Evolutionary conservation across 2,329 filamentous ascomycete species (phyloP).

Genomic region (Fusarium aywerte): DNA sequence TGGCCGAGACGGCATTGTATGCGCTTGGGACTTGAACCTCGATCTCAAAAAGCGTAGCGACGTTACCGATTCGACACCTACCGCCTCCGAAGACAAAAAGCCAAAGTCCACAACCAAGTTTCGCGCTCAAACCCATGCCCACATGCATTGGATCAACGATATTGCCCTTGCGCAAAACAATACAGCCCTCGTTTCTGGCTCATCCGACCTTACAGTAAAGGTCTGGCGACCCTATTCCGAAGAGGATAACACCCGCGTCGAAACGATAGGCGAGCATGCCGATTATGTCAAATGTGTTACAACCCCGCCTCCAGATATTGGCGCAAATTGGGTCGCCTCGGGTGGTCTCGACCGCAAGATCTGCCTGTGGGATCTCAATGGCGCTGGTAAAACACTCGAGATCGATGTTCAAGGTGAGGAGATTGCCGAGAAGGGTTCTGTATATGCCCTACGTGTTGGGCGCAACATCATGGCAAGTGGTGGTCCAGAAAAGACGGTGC

Average conservation of each 20-base stretch:
- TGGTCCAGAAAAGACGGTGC: constrained; percentile 91
- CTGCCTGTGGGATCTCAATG: constrained; percentile 91
- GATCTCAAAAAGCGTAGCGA: constrained; percentile 61
- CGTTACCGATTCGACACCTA: constrained; percentile 45
- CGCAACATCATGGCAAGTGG: constrained; percentile 88
- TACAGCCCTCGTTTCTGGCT: constrained; percentile 84
- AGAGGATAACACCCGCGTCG: constrained; percentile 62
- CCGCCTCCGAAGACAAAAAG: constrained; percentile 46
- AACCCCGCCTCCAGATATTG: constrained; percentile 69
- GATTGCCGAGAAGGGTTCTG: constrained; percentile 87
- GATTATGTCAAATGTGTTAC: constrained; percentile 98
- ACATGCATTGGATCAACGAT: constrained; percentile 97
- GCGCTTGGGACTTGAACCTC: constrained; percentile 90
- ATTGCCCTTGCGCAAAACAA: constrained; percentile 83
- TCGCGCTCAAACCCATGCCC: constrained; percentile 73
- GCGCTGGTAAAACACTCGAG: constrained; percentile 84
- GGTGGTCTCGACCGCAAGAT: constrained; percentile 94
- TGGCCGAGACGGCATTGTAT: constrained; percentile 93
- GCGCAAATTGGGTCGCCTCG: constrained; percentile 88
- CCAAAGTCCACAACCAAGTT: constrained; percentile 65
- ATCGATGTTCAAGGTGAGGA: constrained; percentile 89
- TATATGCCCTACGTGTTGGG: constrained; percentile 88
- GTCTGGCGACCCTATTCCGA: constrained; percentile 82
- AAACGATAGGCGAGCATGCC: constrained; percentile 89
- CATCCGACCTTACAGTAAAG: constrained; percentile 93